phyloP scores from a whole-genome alignment of 139 green algal species.

The Chlamydomonas sphaeroides region DNA sequence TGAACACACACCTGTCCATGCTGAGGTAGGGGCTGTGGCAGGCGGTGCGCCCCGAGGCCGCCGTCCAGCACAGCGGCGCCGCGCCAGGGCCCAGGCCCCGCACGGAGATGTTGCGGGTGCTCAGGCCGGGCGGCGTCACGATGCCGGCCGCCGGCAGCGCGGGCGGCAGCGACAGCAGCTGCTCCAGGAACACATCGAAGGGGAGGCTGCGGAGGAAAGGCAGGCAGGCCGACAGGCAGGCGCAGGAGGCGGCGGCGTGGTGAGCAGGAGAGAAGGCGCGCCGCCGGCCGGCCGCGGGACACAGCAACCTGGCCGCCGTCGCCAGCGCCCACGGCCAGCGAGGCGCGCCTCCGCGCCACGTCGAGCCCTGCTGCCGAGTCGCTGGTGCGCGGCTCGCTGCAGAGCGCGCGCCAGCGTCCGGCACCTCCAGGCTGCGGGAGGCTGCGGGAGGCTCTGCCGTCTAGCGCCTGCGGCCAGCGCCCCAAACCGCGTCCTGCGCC shows the following conservation, averaged over 20 bases:
- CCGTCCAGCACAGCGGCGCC: constrained; percentile 9
- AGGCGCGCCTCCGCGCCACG: too few species aligned
- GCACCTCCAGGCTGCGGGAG: too few species aligned
- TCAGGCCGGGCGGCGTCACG: neutral
- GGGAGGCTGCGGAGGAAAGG: neutral
- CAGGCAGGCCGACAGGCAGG: neutral
- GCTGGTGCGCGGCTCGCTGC: too few species aligned
- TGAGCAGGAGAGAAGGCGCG: neutral
- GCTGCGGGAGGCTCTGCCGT: too few species aligned
- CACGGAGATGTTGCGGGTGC: neutral
- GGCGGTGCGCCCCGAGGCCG: neutral
- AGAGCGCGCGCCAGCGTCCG: too few species aligned
- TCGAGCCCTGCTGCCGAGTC: too few species aligned
- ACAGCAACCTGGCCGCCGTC: too few species aligned
- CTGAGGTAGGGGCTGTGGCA: constrained; percentile 10
- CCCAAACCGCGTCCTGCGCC: too few species aligned
- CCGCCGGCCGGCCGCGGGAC: too few species aligned
- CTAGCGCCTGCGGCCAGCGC: too few species aligned
- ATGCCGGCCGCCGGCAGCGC: neutral
- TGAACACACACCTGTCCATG: neutral
- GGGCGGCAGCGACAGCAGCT: constrained; percentile 14
- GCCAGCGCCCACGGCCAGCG: too few species aligned
- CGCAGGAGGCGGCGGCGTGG: neutral
- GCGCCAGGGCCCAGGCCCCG: neutral
- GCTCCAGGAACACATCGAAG: neutral